phyloP scores from a whole-genome alignment of 306 rosid genomes.

The Cucumis sativus region Cucumber_9930_V3 NC_026660.2:3585001-3585500 shows the following conservation, averaged over 20 bases:
- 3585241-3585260: constrained; percentile 20
- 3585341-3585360: constrained; percentile 72
- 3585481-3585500: not conserved
- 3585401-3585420: not conserved
- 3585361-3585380: constrained; percentile 10
- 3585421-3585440: not conserved
- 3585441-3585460: not conserved
- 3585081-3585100: constrained; percentile 26
- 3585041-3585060: constrained; percentile 20
- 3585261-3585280: constrained; percentile 21
- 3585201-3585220: constrained; percentile 19
- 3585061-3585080: constrained; percentile 25
- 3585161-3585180: constrained; percentile 9
- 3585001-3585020: constrained; percentile 14
- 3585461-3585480: not conserved
- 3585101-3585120: constrained; percentile 34
- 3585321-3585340: constrained; percentile 79
- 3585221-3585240: constrained; percentile 20
- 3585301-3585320: constrained; percentile 66
- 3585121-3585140: constrained; percentile 19
- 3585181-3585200: constrained; percentile 23
- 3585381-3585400: not conserved
- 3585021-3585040: constrained; percentile 17
- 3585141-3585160: constrained; percentile 16
- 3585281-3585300: constrained; percentile 32